Conservation (phyloP, 139 green algal genomes). For the Chlamydomonas schloesseri region DNA sequence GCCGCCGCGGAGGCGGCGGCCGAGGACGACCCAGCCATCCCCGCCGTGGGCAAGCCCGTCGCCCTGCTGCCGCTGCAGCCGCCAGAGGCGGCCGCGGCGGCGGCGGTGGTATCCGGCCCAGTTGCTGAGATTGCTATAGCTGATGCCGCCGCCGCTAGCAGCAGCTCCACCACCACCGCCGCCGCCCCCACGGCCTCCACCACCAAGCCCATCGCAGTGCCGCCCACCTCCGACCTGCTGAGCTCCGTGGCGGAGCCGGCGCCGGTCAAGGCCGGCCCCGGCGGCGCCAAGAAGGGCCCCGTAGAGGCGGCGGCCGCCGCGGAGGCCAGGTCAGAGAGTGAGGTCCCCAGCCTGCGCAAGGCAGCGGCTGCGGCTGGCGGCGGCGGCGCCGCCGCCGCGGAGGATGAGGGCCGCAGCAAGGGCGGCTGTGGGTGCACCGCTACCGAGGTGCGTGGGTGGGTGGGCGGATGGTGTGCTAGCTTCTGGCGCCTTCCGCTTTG, state of each 20-base stretch:
- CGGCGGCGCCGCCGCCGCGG: neutral
- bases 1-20: neutral
- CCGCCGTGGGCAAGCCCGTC: neutral
- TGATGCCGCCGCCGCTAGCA: too few species aligned
- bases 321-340: neutral
- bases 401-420: constrained; percentile 61
- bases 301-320: neutral
- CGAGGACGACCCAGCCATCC: neutral
- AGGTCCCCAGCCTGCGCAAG: neutral
- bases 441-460: too few species aligned
- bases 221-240: constrained; percentile 23
- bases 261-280: neutral
- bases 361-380: neutral
- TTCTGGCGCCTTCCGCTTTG: too few species aligned
- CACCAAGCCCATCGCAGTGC: neutral
- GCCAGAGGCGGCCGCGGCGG: too few species aligned
- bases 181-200: neutral
- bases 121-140: too few species aligned
- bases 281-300: constrained; percentile 1
- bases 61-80: too few species aligned
- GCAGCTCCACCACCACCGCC: neutral
- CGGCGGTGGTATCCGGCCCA: too few species aligned
- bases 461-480: too few species aligned
- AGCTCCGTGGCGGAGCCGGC: neutral
- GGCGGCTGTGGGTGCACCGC: too few species aligned